Conservation (phyloP, 306 rosid species). For the Coriaria nepalensis region DNA sequence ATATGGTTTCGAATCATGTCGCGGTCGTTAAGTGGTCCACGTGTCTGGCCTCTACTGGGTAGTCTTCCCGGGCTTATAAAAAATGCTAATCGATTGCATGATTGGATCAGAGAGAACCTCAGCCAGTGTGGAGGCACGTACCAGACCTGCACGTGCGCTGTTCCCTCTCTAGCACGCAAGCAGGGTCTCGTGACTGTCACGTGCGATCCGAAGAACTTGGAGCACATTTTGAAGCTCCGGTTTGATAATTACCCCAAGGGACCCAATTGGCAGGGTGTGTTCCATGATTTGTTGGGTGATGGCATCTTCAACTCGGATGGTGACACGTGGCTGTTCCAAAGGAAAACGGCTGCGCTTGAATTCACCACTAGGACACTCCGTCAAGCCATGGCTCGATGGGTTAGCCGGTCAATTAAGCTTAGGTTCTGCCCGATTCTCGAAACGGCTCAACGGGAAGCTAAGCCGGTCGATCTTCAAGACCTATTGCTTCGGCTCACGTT, state of each 20-base stretch:
- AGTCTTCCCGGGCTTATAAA: slow-evolving; percentile 66
- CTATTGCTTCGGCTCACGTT: slow-evolving; percentile 80
- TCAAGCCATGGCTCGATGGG: slow-evolving; percentile 97
- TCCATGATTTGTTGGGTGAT: slow-evolving; percentile 71
- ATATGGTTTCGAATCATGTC: slow-evolving; percentile 44
- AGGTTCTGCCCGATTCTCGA: slow-evolving; percentile 59
- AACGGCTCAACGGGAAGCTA: slow-evolving; percentile 23
- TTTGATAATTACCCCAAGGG: slow-evolving; percentile 93
- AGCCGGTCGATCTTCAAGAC: slow-evolving; percentile 63
- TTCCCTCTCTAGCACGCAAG: slow-evolving; percentile 58
- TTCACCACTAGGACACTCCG: slow-evolving; percentile 86
- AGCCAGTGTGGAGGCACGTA: slow-evolving; percentile 72
- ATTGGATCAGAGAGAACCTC: slow-evolving; percentile 81
- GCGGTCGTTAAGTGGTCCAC: slow-evolving; percentile 57
- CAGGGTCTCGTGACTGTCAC: slow-evolving; percentile 83
- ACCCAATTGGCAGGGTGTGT: slow-evolving; percentile 68
- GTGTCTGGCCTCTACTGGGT: slow-evolving; percentile 83
- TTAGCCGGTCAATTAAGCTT: slow-evolving; percentile 60
- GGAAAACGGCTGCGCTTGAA: slow-evolving; percentile 82
- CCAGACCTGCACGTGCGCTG: slow-evolving; percentile 60
- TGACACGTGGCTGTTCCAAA: slow-evolving; percentile 79
- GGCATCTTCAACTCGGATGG: slow-evolving; percentile 91
- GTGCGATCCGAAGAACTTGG: slow-evolving; percentile 74
- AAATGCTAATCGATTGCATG: slow-evolving; percentile 64
- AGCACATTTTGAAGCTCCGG: slow-evolving; percentile 68